phyloP scores from a whole-genome alignment of 1,284 basidiomycete genomes.

The Uromyces viciae-fabae region DNA sequence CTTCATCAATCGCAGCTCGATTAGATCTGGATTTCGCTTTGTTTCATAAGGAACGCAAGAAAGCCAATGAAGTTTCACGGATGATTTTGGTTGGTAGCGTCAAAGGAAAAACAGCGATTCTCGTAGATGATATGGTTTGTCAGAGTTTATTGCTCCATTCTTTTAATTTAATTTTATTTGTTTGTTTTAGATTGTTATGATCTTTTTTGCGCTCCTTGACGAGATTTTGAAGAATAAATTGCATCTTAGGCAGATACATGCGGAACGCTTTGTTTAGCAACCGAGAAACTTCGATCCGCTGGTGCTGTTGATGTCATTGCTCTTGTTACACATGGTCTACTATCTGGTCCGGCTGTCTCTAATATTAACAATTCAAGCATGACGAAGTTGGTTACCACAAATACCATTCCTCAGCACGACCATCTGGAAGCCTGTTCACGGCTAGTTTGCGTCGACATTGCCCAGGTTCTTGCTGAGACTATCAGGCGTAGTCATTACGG shows the following conservation, averaged over 20 bases:
- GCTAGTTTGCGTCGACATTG: conserved; percentile 94
- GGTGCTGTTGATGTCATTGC: conserved; percentile 83
- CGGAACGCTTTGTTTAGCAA: conserved; percentile 90
- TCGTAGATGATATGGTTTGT: conserved; percentile 92
- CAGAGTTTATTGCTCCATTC: not conserved
- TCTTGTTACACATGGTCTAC: conserved; percentile 95
- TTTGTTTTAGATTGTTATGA: not conserved
- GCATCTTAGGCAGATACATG: conserved; percentile 76
- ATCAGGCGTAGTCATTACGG: conserved; percentile 71
- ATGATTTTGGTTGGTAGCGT: conserved; percentile 98
- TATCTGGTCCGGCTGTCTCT: conserved; percentile 78
- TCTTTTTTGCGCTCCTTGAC: not conserved
- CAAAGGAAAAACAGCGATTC: conserved; percentile 85
- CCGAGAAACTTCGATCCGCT: conserved; percentile 80
- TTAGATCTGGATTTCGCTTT: conserved; percentile 96
- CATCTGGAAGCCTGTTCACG: conserved; percentile 75
- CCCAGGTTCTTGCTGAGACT: conserved; percentile 91
- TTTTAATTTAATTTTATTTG: not conserved
- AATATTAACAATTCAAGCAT: conserved; percentile 64
- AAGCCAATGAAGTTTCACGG: conserved; percentile 96
- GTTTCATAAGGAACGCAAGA: conserved; percentile 99
- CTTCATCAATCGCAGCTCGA: conserved; percentile 93
- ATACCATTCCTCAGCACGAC: conserved; percentile 85
- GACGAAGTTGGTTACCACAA: conserved; percentile 96
- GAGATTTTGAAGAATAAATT: not conserved